These are phyloP conservation scores for Synchytrium microbalum DNA, from an alignment of 371 early-diverging fungal genomes.

Conservation along the genomic window DNA sequence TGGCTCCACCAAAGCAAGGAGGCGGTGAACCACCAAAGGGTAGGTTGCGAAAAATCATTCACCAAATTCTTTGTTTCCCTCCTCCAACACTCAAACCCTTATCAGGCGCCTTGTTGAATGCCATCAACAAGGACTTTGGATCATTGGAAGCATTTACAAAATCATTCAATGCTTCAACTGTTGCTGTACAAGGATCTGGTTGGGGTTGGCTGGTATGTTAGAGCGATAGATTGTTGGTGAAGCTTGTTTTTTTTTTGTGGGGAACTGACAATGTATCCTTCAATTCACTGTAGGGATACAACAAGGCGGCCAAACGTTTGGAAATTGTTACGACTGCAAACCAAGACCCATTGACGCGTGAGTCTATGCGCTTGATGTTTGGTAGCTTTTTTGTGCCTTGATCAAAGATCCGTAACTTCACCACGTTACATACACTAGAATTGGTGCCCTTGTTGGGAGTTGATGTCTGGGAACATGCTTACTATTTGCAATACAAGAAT, in stretches of 20 bases:
- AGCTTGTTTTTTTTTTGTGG: slow-evolving; percentile 1
- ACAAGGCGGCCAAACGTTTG: slow-evolving; percentile 66
- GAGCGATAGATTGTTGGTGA: not conserved
- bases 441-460: slow-evolving; percentile 83
- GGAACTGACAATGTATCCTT: not conserved
- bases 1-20: slow-evolving; percentile 72
- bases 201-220: slow-evolving; percentile 93
- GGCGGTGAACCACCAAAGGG: slow-evolving; percentile 68
- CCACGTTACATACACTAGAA: slow-evolving; percentile 18
- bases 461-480: slow-evolving; percentile 99
- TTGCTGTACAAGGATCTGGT: slow-evolving; percentile 87
- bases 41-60: slow-evolving; percentile 6
- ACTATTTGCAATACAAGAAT: slow-evolving; percentile 97
- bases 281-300: slow-evolving; percentile 48
- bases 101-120: slow-evolving; percentile 42
- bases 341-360: slow-evolving; percentile 82
- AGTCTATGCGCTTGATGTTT: slow-evolving; percentile 9
- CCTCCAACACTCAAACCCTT: not conserved
- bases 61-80: not conserved
- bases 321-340: slow-evolving; percentile 87
- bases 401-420: not conserved
- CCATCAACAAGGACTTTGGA: slow-evolving; percentile 81
- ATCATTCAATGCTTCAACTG: slow-evolving; percentile 74
- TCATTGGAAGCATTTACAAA: slow-evolving; percentile 74
- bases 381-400: too few relatives aligned